phyloP scores from a whole-genome alignment of 139 green algal genomes.

The Chlamydomonas urium region DNA sequence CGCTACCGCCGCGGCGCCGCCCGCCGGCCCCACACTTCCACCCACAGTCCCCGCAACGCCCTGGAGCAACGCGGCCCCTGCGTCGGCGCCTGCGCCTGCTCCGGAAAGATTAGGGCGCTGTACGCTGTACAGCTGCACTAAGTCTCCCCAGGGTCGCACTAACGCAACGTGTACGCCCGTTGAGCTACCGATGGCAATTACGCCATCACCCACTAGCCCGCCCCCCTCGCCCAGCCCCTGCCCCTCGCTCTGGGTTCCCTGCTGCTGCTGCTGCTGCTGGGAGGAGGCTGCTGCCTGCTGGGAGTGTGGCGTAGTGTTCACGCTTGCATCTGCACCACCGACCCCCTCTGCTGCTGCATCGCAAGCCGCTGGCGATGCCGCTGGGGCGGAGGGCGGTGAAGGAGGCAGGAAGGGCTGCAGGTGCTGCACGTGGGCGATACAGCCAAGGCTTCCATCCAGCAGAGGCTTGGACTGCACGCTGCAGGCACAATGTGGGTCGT shows the following conservation, averaged over 20 bases:
- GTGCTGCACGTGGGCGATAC: conserved; percentile 31
- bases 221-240: not conserved
- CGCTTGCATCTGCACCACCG: too few relatives aligned
- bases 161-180: conserved; percentile 36
- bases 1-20: too few relatives aligned
- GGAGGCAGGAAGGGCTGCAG: conserved; percentile 33
- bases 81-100: too few relatives aligned
- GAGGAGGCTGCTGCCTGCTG: not conserved
- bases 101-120: too few relatives aligned
- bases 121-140: conserved; percentile 40
- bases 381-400: not conserved
- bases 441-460: conserved; percentile 30
- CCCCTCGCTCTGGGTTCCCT: not conserved
- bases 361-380: not conserved
- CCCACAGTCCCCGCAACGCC: not conserved
- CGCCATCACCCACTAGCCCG: conserved; percentile 40
- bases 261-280: not conserved
- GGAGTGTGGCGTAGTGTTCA: too few relatives aligned
- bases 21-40: too few relatives aligned
- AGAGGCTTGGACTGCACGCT: conserved; percentile 20
- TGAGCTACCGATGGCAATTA: conserved; percentile 28
- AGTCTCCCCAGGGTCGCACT: conserved; percentile 31
- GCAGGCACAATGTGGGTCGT: conserved; percentile 20
- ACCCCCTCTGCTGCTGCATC: too few relatives aligned
- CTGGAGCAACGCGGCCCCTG: too few relatives aligned